Conservation (phyloP, 2,329 filamentous ascomycete species). For the Alternaria sp. region DNA sequence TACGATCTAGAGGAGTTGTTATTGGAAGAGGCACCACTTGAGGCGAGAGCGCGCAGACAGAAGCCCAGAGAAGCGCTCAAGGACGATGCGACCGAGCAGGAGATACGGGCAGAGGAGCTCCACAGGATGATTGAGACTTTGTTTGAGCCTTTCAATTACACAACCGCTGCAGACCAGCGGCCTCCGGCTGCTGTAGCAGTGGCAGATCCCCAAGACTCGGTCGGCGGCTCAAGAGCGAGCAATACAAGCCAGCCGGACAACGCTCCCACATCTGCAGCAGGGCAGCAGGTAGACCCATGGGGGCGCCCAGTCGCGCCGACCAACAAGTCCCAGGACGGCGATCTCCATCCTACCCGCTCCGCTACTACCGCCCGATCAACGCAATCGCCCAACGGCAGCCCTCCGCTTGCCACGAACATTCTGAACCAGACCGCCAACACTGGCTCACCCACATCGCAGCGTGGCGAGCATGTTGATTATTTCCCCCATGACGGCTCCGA, state of each 20-base stretch:
- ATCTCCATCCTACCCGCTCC: slow-evolving; percentile 49
- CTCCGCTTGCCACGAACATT: slow-evolving; percentile 49
- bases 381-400: slow-evolving; percentile 58
- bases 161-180: slow-evolving; percentile 78
- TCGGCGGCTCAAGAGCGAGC: slow-evolving; percentile 42
- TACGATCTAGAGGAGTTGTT: slow-evolving; percentile 95
- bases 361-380: slow-evolving; percentile 52
- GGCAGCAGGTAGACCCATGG: slow-evolving; percentile 46
- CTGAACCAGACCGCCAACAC: slow-evolving; percentile 34
- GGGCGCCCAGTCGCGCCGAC: slow-evolving; percentile 35
- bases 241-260: slow-evolving; percentile 46
- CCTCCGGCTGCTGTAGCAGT: slow-evolving; percentile 51
- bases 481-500: slow-evolving; percentile 45
- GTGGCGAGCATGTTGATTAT: slow-evolving; percentile 46
- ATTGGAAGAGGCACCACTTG: slow-evolving; percentile 91
- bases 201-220: slow-evolving; percentile 39
- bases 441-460: slow-evolving; percentile 46
- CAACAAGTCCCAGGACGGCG: slow-evolving; percentile 48
- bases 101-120: slow-evolving; percentile 92
- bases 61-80: slow-evolving; percentile 92
- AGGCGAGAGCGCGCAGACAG: slow-evolving; percentile 89
- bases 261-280: slow-evolving; percentile 42
- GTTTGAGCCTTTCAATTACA: slow-evolving; percentile 97
- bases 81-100: slow-evolving; percentile 92
- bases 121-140: slow-evolving; percentile 94